These are phyloP conservation scores for Magnusiomyces sp. DNA, from an alignment of 1,139 yeast genomes.

Conservation along the genomic window DNA sequence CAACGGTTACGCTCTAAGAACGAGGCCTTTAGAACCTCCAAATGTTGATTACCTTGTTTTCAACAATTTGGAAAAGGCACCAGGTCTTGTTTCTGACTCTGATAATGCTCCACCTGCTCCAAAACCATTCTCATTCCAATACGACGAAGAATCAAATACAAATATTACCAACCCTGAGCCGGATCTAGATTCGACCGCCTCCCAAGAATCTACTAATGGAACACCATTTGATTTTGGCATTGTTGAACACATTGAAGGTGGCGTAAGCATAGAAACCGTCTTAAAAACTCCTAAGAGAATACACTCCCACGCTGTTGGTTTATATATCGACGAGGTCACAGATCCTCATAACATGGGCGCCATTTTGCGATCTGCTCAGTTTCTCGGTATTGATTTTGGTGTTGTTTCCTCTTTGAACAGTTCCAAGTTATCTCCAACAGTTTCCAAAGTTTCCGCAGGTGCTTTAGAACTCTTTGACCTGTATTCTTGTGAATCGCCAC, in stretches of 20 bases:
- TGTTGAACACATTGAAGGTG: not conserved
- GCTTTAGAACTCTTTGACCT: conserved; percentile 69
- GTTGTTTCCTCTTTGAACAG: conserved; percentile 63
- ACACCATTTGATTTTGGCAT: not conserved
- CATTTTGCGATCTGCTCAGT: conserved; percentile 71
- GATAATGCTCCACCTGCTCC: no score
- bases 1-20: conserved; percentile 70
- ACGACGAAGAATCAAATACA: not conserved
- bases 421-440: conserved; percentile 68
- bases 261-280: no score
- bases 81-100: no score
- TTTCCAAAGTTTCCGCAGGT: conserved; percentile 72
- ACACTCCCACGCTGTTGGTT: conserved; percentile 50
- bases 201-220: not conserved
- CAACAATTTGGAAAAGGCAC: not conserved
- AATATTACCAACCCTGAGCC: not conserved
- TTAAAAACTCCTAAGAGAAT: no score
- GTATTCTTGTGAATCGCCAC: conserved; percentile 48
- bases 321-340: conserved; percentile 72
- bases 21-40: conserved; percentile 47
- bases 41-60: conserved; percentile 28
- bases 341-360: conserved; percentile 94
- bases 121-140: no score
- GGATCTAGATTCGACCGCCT: no score
- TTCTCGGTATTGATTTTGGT: conserved; percentile 75